phyloP scores from a whole-genome alignment of 2,329 filamentous ascomycete species.

The Tympanopsis confertula region DNA sequence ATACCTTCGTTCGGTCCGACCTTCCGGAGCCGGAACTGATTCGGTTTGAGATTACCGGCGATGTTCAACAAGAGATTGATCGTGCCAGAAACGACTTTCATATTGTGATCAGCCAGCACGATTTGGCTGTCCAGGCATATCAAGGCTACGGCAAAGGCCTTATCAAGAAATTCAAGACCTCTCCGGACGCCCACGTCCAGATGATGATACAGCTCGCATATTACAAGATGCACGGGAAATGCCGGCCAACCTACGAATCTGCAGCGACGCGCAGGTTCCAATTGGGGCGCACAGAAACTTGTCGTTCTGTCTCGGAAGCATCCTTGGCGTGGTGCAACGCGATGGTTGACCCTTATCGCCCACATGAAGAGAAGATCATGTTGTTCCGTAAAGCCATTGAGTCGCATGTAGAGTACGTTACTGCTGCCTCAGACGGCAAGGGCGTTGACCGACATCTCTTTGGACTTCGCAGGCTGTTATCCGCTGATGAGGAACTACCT shows the following conservation, averaged over 20 bases:
- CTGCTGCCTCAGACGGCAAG: conserved; percentile 55
- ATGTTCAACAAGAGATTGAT: conserved; percentile 67
- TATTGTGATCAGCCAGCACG: conserved; percentile 67
- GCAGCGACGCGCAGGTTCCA: conserved; percentile 64
- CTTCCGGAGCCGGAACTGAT: conserved; percentile 71
- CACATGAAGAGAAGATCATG: conserved; percentile 42
- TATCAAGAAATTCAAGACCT: conserved; percentile 75
- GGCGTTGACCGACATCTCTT: conserved; percentile 66
- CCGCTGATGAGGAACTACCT: conserved; percentile 52
- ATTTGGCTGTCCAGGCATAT: conserved; percentile 62
- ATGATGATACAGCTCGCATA: conserved; percentile 71
- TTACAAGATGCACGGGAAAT: conserved; percentile 71
- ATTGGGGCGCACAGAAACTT: conserved; percentile 64
- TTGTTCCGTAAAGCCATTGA: conserved; percentile 53
- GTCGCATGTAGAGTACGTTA: conserved; percentile 59
- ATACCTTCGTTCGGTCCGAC: conserved; percentile 66
- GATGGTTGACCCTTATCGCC: conserved; percentile 43
- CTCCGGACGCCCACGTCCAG: conserved; percentile 67
- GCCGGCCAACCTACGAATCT: conserved; percentile 66
- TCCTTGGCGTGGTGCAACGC: conserved; percentile 60
- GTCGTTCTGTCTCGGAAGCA: conserved; percentile 59
- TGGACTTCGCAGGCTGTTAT: conserved; percentile 59
- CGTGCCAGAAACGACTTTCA: conserved; percentile 69
- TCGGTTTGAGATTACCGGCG: conserved; percentile 65
- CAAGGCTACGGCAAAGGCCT: conserved; percentile 69